A percentile compares a stretch with the other conserved stretches of the same genome.
Evolutionary conservation across 2,329 filamentous ascomycete species (phyloP).

Genomic region (Aspergillus unguis): DNA sequence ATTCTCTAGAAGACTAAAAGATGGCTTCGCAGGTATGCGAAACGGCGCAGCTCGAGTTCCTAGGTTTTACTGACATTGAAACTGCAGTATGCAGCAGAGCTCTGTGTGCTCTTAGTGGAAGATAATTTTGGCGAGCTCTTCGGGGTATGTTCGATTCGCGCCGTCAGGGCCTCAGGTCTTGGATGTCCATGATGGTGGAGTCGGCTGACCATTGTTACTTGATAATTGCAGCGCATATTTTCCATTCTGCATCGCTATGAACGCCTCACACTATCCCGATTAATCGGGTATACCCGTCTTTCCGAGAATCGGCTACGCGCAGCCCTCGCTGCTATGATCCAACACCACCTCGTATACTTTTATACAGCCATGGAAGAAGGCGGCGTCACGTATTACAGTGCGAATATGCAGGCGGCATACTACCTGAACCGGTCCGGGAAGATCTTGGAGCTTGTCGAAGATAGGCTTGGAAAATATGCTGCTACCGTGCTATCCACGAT

Average conservation of each 20-base stretch:
- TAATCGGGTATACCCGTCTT: constrained; percentile 70
- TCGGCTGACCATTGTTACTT: constrained; percentile 2
- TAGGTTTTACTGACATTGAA: constrained; percentile 19
- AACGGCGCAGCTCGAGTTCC: constrained; percentile 6
- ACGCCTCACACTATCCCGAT: constrained; percentile 66
- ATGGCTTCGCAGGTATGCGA: constrained; percentile 57
- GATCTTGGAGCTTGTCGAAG: constrained; percentile 71
- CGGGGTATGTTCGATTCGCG: constrained; percentile 62
- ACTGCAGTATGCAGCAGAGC: constrained; percentile 69
- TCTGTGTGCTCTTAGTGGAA: constrained; percentile 83
- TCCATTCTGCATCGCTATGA: constrained; percentile 73
- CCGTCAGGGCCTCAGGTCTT: neutral
- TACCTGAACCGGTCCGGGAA: constrained; percentile 76
- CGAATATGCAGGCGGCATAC: constrained; percentile 76
- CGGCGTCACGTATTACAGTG: constrained; percentile 72
- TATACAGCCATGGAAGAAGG: constrained; percentile 61
- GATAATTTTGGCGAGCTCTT: constrained; percentile 89
- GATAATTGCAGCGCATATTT: constrained; percentile 69
- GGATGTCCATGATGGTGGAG: neutral
- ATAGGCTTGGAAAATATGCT: constrained; percentile 70
- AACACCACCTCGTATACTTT: constrained; percentile 82
- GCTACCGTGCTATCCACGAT: constrained; percentile 71
- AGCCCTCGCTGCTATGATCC: constrained; percentile 78
- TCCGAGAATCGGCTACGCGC: constrained; percentile 72
- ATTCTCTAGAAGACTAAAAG: constrained; percentile 65